These are phyloP conservation scores for Peterozyma xylosa DNA, from an alignment of 805 yeast species.

Conservation along the genomic window DNA sequence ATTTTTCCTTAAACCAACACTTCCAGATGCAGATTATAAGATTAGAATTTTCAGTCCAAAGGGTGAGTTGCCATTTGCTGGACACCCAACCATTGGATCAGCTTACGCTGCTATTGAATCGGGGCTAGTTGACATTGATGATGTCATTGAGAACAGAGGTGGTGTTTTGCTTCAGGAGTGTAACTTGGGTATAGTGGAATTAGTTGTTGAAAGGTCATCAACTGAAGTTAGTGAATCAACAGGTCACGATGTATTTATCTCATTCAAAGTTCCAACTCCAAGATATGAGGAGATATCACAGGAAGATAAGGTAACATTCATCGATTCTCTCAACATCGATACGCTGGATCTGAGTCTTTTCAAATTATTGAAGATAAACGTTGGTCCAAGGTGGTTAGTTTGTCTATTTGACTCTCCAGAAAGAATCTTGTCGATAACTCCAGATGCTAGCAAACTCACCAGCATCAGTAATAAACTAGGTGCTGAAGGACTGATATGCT, in stretches of 20 bases:
- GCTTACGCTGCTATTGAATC: conserved; percentile 36
- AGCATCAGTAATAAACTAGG: conserved; percentile 13
- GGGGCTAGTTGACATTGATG: conserved; percentile 10
- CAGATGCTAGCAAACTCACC: conserved; percentile 21
- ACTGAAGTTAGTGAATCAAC: conserved; percentile 6
- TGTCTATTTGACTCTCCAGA: conserved; percentile 23
- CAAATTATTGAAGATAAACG: conserved; percentile 20
- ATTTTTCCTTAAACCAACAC: conserved; percentile 32
- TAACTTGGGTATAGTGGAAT: conserved; percentile 31
- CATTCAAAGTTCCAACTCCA: conserved; percentile 20
- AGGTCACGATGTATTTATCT: conserved; percentile 14
- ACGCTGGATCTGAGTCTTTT: conserved; percentile 14
- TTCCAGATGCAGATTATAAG: conserved; percentile 32
- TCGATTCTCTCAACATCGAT: neutral
- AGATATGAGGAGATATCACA: conserved; percentile 5
- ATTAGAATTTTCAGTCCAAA: conserved; percentile 42
- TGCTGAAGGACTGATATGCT: conserved; percentile 28
- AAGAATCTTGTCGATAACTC: conserved; percentile 23
- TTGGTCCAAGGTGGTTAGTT: conserved; percentile 41
- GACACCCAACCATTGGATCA: conserved; percentile 56
- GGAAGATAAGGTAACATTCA: neutral
- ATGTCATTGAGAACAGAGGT: conserved; percentile 18
- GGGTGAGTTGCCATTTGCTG: conserved; percentile 51
- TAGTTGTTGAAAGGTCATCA: conserved; percentile 10
- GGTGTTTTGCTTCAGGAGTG: conserved; percentile 32